A percentile compares a stretch with the other conserved stretches of the same genome.
These are phyloP conservation scores for Penicillium lividum DNA, from an alignment of 495 filamentous ascomycete species.

Conservation along the genomic window DNA sequence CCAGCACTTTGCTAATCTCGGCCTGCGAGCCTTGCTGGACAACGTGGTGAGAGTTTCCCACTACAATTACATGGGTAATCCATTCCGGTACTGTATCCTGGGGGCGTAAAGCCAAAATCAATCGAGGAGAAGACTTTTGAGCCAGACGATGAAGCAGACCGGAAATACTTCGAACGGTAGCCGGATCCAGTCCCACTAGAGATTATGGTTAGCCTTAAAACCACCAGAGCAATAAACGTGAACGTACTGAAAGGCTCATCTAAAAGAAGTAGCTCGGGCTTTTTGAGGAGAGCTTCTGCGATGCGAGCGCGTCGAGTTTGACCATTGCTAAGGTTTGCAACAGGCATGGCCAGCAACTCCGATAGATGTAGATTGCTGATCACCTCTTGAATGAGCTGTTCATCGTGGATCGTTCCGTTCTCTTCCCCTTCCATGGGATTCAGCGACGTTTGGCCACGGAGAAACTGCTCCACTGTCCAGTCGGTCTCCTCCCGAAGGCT, in stretches of 20 bases:
- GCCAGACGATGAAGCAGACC: slow-evolving; percentile 66
- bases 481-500: slow-evolving; percentile 82
- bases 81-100: slow-evolving; percentile 86
- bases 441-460: slow-evolving; percentile 74
- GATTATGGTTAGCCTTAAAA: background rate
- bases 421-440: slow-evolving; percentile 64
- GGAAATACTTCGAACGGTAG: slow-evolving; percentile 68
- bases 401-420: slow-evolving; percentile 42
- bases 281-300: slow-evolving; percentile 75
- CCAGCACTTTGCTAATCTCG: slow-evolving; percentile 21
- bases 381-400: slow-evolving; percentile 56
- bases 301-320: slow-evolving; percentile 86
- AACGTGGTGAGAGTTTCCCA: slow-evolving; percentile 62
- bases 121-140: slow-evolving; percentile 60
- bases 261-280: slow-evolving; percentile 78
- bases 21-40: slow-evolving; percentile 36
- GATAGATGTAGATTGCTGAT: slow-evolving; percentile 65
- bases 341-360: slow-evolving; percentile 70
- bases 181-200: slow-evolving; percentile 84
- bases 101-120: slow-evolving; percentile 76
- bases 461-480: slow-evolving; percentile 76
- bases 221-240: background rate
- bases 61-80: slow-evolving; percentile 77
- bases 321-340: slow-evolving; percentile 88
- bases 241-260: slow-evolving; percentile 88